Conservation (phyloP, 345 rosid genomes). For the Litchi chinensis region DNA sequence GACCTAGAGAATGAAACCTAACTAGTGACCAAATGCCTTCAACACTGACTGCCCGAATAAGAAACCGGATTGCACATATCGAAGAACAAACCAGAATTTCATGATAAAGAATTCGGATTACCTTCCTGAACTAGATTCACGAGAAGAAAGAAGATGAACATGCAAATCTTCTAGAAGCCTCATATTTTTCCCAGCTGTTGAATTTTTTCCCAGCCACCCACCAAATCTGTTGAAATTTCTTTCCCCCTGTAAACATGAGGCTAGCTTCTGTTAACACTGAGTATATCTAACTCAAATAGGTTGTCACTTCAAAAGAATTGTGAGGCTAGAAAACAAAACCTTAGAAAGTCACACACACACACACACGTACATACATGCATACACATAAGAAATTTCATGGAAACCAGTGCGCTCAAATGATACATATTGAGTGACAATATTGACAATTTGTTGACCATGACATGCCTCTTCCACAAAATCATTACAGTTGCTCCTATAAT, state of each 20-base stretch:
- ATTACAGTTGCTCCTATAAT: not conserved
- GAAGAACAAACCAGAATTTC: not conserved
- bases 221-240: slow-evolving; percentile 93
- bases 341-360: no score
- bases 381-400: not conserved
- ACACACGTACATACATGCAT: no score
- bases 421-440: not conserved
- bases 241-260: slow-evolving; percentile 71
- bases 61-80: not conserved
- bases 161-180: slow-evolving; percentile 95
- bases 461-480: slow-evolving; percentile 1
- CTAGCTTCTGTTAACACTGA: not conserved
- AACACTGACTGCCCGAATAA: not conserved
- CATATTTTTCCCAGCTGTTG: slow-evolving; percentile 74
- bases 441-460: not conserved
- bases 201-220: slow-evolving; percentile 97
- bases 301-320: not conserved
- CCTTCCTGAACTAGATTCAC: slow-evolving; percentile 86
- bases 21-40: not conserved
- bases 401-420: not conserved
- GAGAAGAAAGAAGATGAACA: slow-evolving; percentile 91
- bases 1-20: not conserved
- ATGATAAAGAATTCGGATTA: slow-evolving; percentile 24
- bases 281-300: not conserved
- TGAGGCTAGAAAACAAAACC: not conserved